Conservation (phyloP, 805 yeast species). For the Diddensiella caesifluorescens region DNA sequence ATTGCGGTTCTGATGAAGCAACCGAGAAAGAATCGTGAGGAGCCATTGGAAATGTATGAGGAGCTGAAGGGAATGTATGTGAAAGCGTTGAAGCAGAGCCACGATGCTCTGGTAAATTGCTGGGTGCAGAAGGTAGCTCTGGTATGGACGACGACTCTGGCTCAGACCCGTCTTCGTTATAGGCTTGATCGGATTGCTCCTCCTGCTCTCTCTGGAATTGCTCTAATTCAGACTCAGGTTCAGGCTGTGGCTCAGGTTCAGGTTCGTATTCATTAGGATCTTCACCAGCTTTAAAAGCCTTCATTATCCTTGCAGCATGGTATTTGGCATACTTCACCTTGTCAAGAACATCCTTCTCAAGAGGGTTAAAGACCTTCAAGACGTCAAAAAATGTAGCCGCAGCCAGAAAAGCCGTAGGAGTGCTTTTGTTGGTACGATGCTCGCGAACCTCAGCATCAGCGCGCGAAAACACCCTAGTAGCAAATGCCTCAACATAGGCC, state of each 20-base stretch:
- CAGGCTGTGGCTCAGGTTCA: constrained; percentile 6
- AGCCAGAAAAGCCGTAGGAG: constrained; percentile 50
- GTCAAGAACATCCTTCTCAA: constrained; percentile 33
- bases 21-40: background rate
- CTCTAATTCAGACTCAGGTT: background rate
- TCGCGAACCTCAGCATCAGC: constrained; percentile 45
- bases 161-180: constrained; percentile 3
- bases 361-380: constrained; percentile 37
- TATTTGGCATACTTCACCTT: constrained; percentile 58
- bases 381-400: constrained; percentile 50
- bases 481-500: constrained; percentile 52
- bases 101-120: too few species aligned
- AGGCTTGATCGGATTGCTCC: background rate
- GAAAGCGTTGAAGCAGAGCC: too few species aligned
- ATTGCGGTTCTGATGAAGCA: constrained; percentile 12
- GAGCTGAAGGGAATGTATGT: constrained; percentile 8
- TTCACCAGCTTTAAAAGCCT: constrained; percentile 42
- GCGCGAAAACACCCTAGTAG: constrained; percentile 51
- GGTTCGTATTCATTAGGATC: constrained; percentile 55
- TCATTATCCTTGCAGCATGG: constrained; percentile 54
- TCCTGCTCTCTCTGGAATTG: constrained; percentile 16
- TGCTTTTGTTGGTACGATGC: constrained; percentile 40
- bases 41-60: constrained; percentile 10
- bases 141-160: background rate
- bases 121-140: constrained; percentile 8